Conservation (phyloP, 140 eudicot genomes). For the Senecio squalidus region DNA sequence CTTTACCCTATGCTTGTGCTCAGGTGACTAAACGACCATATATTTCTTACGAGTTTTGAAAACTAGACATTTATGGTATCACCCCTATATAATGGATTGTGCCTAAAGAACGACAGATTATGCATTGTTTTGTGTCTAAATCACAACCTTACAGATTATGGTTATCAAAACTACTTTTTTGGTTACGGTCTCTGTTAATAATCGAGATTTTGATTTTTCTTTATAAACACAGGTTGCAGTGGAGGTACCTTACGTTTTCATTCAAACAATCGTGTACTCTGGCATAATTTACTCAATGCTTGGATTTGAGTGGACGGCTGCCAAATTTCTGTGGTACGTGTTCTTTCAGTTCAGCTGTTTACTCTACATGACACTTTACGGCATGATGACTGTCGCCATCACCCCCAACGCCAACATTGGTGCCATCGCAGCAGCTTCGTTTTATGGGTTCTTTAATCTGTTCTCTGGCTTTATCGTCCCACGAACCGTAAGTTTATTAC, state of each 20-base stretch:
- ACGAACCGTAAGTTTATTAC: constrained; percentile 51
- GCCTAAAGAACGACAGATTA: no score
- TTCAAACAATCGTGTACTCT: constrained; percentile 31
- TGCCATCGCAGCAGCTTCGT: constrained; percentile 44
- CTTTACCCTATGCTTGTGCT: constrained; percentile 77
- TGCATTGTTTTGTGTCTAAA: no score
- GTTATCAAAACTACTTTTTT: no score
- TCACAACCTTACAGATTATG: no score
- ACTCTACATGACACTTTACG: constrained; percentile 56
- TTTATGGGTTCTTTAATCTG: constrained; percentile 55
- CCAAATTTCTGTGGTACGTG: constrained; percentile 43
- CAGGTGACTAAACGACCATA: constrained; percentile 36
- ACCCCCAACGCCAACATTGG: constrained; percentile 70
- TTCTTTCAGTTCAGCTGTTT: constrained; percentile 45
- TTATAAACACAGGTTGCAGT: no score
- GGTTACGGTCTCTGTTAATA: no score
- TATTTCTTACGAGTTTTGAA: no score
- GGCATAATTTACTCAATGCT: constrained; percentile 51
- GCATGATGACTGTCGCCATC: constrained; percentile 77
- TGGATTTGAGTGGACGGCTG: constrained; percentile 46
- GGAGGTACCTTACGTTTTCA: constrained; percentile 42
- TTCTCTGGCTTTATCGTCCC: constrained; percentile 77
- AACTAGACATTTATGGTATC: no score
- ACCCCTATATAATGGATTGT: no score
- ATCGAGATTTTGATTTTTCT: no score